Base-by-base conservation (phyloP, 331 rosid species). In the Pyracantha coccinea region DNA sequence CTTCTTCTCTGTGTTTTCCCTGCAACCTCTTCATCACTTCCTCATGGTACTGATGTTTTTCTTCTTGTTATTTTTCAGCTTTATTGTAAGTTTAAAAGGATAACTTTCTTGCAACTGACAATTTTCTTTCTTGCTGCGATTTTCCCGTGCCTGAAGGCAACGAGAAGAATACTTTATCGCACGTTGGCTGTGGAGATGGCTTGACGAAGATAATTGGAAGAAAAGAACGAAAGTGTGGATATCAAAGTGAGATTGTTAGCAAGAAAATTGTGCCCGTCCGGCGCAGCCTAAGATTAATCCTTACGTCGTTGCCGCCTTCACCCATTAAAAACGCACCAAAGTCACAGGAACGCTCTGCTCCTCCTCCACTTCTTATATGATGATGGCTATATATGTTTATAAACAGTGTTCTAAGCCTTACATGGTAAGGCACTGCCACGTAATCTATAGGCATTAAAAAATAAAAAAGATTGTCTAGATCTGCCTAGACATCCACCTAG, bases 261-360 rank as follows among this genome's bases (percentile, higher is more conserved):
- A 35, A 60, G 21, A 54, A 27, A 12, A 29, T 19, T 8, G 38
- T 16, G 13, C 29, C 25, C 25, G 23, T 44, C 11, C 44, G 55
- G 8, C 55, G 75, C 8, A 65, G 79, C 31, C 55, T 83, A 2
- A 59, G 81, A 17, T 8, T 0, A 75, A 25, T 4, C 13, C 0
- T 62, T 15, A 62, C 5, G 14, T 6, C 6, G 15, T 15, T 21
- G n/a, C 84, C 81, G 20, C 83, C 86, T 19, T 5, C 83, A 6
- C 86, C 81, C 4, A 4, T 21, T 1, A 28, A 5, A 72, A 67
- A 24, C 60, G 23, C 2, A 54, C 38, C 0, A 8, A 21, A 15
- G 3, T 62, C 80, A 3, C 12, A 35, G 79, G 0, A 1, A 4
- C 7, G 57, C 6, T 2, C 6, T 15, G 58, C 71, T 19, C 71